phyloP scores from a whole-genome alignment of 1,139 yeast genomes.

The Saccharomyces hybrid region DNA sequence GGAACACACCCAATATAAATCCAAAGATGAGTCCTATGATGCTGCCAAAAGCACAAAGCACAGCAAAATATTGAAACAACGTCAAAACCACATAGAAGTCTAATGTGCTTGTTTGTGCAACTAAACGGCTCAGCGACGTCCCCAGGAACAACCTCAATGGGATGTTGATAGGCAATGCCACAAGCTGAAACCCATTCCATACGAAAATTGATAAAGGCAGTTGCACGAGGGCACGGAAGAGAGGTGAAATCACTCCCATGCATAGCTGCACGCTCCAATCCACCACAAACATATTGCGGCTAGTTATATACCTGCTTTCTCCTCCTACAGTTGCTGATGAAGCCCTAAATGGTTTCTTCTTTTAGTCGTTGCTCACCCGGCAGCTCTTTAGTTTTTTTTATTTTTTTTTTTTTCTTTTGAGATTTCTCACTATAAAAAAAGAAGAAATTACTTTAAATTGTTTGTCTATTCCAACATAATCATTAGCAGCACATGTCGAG shows the following conservation, averaged over 20 bases:
- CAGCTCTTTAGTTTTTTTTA: not conserved
- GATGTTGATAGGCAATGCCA: conserved; percentile 7
- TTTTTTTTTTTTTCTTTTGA: not conserved
- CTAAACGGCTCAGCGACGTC: conserved; percentile 10
- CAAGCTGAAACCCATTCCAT: conserved; percentile 13
- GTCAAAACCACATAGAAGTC: conserved; percentile 7
- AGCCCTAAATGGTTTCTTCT: not conserved
- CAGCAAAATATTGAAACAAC: conserved; percentile 10
- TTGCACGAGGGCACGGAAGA: conserved; percentile 8
- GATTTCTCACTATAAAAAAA: not conserved
- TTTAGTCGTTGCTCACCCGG: not conserved
- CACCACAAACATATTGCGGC: not conserved
- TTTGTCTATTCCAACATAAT: not conserved
- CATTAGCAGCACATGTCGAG: not conserved
- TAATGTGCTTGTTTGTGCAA: conserved; percentile 5
- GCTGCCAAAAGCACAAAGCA: conserved; percentile 5
- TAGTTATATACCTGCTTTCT: not conserved
- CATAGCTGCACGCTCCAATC: not conserved
- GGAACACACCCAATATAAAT: conserved; percentile 1
- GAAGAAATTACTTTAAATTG: not conserved
- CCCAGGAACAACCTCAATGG: conserved; percentile 6
- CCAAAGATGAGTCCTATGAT: conserved; percentile 1
- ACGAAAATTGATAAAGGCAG: conserved; percentile 17
- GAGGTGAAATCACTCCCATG: not conserved
- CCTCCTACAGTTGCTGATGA: not conserved